Evolutionary conservation across 306 rosid species (phyloP), one percentile per base, ranked within the genome.

Genomic region (Carpinus fangiana): DNA sequence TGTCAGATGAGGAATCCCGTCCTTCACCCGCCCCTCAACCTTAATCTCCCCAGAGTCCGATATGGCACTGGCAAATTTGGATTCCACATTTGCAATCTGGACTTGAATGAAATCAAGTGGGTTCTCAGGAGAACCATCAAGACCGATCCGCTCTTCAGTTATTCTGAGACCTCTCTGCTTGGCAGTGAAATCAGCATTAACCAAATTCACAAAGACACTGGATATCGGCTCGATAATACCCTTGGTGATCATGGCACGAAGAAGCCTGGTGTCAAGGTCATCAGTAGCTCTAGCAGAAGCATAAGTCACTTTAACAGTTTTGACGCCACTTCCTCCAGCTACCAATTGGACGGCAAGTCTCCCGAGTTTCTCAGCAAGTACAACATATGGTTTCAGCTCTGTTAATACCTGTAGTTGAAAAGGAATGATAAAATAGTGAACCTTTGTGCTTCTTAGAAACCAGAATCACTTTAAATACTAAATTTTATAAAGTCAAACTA

Each of bases 161-260:
- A 96, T 90, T 76, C 98, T 89, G 13, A 96, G 62, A 46, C 99
- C 99, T 86, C 98, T 91, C 81, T 96, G 96, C 78, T 93, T 96
- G 17, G 99, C 99, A 57, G 97, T 93, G 87, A 96, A 96, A 81
- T 96, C 99, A 46, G 99, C 99, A 73, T 96, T 96, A 13, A 96
- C 98, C 86, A 96, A 84, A 84, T 96, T 96, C 76, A 96, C 97
- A 4, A 90, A 96, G 67, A 87, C 99, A 47, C 90, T 86, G 72
- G 98, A 93, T 70, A 96, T 96, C 11, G 99, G 99, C 85, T 96
- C 99, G 53, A 96, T 93, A 73, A 96, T 88, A 84, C 99, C 99
- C 91, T 95, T 92, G 45, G 86, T 93, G 81, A 96, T 96, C 99
- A 96, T 96, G 81, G 99, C 99, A 55, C 99, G 99, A 43, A 96